Evolutionary conservation across 2,329 filamentous ascomycete species (phyloP).

Genomic region (Trichoderma brevicompactum): DNA sequence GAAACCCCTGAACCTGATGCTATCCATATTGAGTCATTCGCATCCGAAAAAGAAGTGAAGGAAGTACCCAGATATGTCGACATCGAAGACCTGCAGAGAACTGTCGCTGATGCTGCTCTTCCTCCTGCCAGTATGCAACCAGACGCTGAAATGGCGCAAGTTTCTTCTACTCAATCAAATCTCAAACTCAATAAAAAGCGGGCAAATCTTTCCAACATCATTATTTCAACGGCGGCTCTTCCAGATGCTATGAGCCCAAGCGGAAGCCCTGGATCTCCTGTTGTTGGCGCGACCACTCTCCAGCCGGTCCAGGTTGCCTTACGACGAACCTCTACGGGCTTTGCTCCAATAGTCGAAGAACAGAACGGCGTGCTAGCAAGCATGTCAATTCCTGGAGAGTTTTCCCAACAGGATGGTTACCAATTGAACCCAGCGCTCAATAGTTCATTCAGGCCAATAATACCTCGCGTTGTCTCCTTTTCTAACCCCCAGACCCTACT

Average conservation of each 20-base stretch:
- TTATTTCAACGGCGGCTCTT: not conserved
- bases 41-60: conserved; percentile 33
- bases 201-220: not conserved
- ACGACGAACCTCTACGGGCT: conserved; percentile 38
- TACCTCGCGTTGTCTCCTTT: conserved; percentile 55
- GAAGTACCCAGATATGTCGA: conserved; percentile 67
- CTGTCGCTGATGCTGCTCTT: conserved; percentile 56
- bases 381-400: conserved; percentile 33
- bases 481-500: conserved; percentile 60
- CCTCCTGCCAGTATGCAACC: conserved; percentile 38
- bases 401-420: not conserved
- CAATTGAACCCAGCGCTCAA: conserved; percentile 34
- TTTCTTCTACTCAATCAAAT: conserved; percentile 30
- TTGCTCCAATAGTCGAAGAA: conserved; percentile 54
- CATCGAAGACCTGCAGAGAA: conserved; percentile 67
- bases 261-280: conserved; percentile 35
- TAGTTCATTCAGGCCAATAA: conserved; percentile 37
- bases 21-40: conserved; percentile 52
- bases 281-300: conserved; percentile 30
- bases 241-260: conserved; percentile 20
- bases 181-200: conserved; percentile 27
- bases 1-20: conserved; percentile 72
- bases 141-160: conserved; percentile 38
- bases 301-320: conserved; percentile 35
- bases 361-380: conserved; percentile 31